Evolutionary conservation across 306 rosid genomes (phyloP), one percentile per base, ranked within the genome.

Genomic region (Cucurbita ficifolia): DNA sequence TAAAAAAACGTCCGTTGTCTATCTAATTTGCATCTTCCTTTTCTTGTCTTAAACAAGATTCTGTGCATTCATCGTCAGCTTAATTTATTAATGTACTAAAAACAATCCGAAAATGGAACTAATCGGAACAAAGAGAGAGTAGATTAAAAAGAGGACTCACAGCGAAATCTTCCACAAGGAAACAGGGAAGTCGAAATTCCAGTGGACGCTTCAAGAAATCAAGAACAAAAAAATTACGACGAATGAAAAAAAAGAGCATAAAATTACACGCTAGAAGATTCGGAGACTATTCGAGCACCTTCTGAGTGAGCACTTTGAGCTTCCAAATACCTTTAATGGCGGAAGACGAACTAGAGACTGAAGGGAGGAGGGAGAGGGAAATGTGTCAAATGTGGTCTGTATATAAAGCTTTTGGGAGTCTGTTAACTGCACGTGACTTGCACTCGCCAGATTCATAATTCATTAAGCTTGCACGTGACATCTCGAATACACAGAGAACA

Each of bases 401-500:
- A 22, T 68, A 68, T 68, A 68, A 68, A 68, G 73, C 7, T 68
- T 67, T 68, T 55, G 73, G 40, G 51, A 29, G 33, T 29, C 33
- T 29, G 33, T 29, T 29, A 29, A 29, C 33, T 29, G 33, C 33
- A 29, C 33, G 33, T 29, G 33, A 29, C 33, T 29, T 29, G 3
- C 33, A 29, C 33, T 29, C 33, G 3, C 33, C 33, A 29, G 33
- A 29, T 29, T 29, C 33, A 29, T 29, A 29, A 1, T 29, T 29
- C 33, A 29, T 29, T 29, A 29, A 29, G 33, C 33, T 29, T 29
- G 33, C 33, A 29, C 33, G 33, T 29, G 33, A 29, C 33, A 29
- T 29, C 33, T 29, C 3, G 33, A 29, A 85, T 72, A 77, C 96
- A 13, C 78, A 85, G 60, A 94, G 82, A 79, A 90, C 92, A 12